Conservation (phyloP, 257 asterid genomes). For the Cruciata laevipes region DNA sequence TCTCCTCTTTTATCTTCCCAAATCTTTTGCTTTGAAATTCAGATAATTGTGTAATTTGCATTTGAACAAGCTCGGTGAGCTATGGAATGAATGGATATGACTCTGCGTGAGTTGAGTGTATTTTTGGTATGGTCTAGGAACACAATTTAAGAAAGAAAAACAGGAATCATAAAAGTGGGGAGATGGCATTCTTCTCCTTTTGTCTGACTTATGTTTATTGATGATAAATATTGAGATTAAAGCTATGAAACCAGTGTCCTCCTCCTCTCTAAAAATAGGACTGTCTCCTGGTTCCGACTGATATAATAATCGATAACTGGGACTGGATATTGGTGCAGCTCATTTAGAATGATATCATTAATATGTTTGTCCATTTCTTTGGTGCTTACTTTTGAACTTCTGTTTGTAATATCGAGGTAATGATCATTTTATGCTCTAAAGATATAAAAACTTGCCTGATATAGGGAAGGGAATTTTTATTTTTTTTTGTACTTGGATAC, state of each 20-base stretch:
- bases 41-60: background rate
- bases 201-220: background rate
- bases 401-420: background rate
- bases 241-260: background rate
- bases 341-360: background rate
- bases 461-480: background rate
- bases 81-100: background rate
- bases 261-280: background rate
- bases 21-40: background rate
- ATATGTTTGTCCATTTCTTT: background rate
- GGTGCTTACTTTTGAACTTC: background rate
- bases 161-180: background rate
- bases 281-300: background rate
- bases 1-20: slow-evolving; percentile 9
- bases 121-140: background rate
- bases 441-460: background rate
- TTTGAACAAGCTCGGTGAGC: background rate
- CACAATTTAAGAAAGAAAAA: background rate
- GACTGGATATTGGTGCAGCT: background rate
- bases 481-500: background rate
- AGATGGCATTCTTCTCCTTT: too few relatives aligned
- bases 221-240: background rate
- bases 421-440: background rate
- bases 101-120: too few relatives aligned
- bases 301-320: background rate